A percentile compares a stretch with the other conserved stretches of the same genome.
These are phyloP conservation scores for Reutealis trisperma DNA, from an alignment of 345 rosid genomes.

Conservation along the genomic window DNA sequence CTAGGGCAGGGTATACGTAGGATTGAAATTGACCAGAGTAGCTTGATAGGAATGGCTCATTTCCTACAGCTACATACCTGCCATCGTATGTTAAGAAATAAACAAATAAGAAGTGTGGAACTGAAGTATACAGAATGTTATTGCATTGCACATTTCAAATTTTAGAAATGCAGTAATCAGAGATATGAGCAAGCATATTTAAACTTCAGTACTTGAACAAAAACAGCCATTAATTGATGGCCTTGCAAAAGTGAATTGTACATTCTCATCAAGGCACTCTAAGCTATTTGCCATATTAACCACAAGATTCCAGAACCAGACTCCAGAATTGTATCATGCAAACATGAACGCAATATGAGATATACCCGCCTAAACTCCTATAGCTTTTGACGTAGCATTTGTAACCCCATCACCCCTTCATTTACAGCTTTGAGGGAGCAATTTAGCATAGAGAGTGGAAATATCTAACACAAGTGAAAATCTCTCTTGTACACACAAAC, in stretches of 20 bases:
- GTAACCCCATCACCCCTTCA: not conserved
- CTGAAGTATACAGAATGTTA: not conserved
- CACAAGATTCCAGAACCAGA: not conserved
- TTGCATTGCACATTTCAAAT: not conserved
- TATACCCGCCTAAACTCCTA: not conserved
- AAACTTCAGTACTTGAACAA: slow-evolving; percentile 1
- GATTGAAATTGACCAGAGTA: slow-evolving; percentile 69
- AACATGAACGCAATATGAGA: not conserved
- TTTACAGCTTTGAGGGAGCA: not conserved
- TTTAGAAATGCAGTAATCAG: not conserved
- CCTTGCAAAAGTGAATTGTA: not conserved
- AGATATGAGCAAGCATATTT: not conserved
- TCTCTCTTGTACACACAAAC: not conserved
- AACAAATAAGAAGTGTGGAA: slow-evolving; percentile 3
- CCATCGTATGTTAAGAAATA: slow-evolving; percentile 13
- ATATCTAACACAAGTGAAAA: not conserved
- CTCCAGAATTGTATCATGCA: not conserved
- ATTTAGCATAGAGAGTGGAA: not conserved
- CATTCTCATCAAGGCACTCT: not conserved
- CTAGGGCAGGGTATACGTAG: slow-evolving; percentile 75
- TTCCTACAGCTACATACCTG: slow-evolving; percentile 94
- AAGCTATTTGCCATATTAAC: not conserved
- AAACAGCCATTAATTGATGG: not conserved
- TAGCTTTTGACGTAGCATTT: not conserved
- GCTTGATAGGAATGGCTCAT: slow-evolving; percentile 87